Conservation (phyloP, 2,329 filamentous ascomycete species). For the Nectriaceae sp. region DNA sequence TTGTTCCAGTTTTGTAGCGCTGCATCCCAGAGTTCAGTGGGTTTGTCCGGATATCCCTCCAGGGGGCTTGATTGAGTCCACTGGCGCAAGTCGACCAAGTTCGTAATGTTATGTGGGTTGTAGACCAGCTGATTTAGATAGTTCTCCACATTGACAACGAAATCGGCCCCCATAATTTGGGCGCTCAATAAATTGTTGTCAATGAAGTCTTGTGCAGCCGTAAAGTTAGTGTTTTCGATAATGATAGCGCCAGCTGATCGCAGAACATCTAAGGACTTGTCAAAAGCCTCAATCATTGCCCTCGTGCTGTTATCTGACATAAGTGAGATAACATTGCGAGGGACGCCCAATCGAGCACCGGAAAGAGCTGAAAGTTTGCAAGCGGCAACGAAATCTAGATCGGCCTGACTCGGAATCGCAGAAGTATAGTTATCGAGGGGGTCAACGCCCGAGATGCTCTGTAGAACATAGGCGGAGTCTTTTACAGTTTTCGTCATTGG, state of each 20-base stretch:
- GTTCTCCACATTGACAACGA: neutral
- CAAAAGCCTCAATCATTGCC: neutral
- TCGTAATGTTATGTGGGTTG: neutral
- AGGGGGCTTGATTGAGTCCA: neutral
- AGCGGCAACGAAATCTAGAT: conserved; percentile 63
- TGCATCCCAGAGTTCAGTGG: neutral
- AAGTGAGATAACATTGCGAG: conserved; percentile 54
- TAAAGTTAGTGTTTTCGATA: neutral
- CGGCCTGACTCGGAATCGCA: conserved; percentile 50
- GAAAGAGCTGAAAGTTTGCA: conserved; percentile 53
- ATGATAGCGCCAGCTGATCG: neutral
- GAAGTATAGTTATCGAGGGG: conserved; percentile 64
- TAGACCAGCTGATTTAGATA: neutral
- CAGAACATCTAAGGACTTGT: neutral
- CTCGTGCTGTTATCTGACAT: no score
- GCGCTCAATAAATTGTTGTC: no score
- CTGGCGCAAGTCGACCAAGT: neutral
- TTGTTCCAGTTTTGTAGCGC: no score
- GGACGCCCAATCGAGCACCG: conserved; percentile 65
- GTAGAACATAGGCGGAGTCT: conserved; percentile 54
- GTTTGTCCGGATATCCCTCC: neutral
- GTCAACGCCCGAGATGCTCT: conserved; percentile 62
- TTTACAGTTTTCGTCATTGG: conserved; percentile 64
- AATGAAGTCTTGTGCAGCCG: neutral
- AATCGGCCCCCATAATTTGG: neutral